Base-by-base conservation (phyloP, 352 stramenopile species). In the Pythium vanterpoolii region DNA sequence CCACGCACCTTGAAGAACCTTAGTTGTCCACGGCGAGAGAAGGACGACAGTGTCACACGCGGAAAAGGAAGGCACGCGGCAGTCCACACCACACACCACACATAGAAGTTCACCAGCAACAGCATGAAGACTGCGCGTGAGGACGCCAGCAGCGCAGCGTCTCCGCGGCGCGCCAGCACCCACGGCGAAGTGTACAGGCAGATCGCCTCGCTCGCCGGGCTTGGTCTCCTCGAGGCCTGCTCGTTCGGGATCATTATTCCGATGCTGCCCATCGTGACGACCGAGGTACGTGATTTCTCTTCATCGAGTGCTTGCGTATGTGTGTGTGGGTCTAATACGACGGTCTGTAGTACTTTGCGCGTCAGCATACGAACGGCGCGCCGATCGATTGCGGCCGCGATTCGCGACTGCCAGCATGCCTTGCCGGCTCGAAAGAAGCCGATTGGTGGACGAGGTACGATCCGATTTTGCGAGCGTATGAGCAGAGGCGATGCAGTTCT, bases 311-410 rank as follows among this genome's bases (percentile, higher is more conserved):
- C 26, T n/a, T 14, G 19, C 14, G 14, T 36, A 3, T 13, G 27
- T 10, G 1, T 42, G 19, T 42, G 2, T 4, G 19, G 11, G 10
- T 42, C 10, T n/a, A 42, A 42, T 42, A n/a, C n/a, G n/a, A n/a
- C n/a, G 34, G 34, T 21, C 34, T 47, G 1, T 66, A 93, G 81
- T 93, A 91, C 55, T 93, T 93, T 77, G 83, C 81, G 28, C 65
- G 76, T 46, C 52, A 86, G 28, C 66, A 82, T 34, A 80, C 64
- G 10, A 34, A 73, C 43, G 79, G 73, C 5, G 49, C 50, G 9
- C 48, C 71, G 0, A 88, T 90, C 57, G 73, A 92, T 61, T 92
- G 79, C 54, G 79, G 73, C 34, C 63, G 61, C 54, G 48, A 80
- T 38, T 61, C 78, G 21, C 67, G 76, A 19, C 57, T 57, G 24